Evolutionary conservation across 352 stramenopile genomes (phyloP), one percentile per base, ranked within the genome.

Genomic region (Phytopythium delawarense): DNA sequence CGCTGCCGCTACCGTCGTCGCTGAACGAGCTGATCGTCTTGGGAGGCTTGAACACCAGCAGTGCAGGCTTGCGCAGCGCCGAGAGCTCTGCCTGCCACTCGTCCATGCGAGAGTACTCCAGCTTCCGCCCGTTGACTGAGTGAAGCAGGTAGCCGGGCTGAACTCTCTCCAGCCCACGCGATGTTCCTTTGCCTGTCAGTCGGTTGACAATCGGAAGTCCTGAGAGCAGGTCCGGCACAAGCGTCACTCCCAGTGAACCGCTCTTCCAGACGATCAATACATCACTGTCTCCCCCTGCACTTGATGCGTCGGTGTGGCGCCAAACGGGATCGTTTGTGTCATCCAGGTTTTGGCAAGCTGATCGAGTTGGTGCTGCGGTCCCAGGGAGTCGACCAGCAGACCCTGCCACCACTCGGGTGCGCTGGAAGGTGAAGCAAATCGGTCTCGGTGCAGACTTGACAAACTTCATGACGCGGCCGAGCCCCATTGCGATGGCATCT

Each of bases 161-260:
- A 11, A 91, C 49, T 0, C 52, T 59, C 13, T 81, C 72, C 20
- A 91, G 65, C 9, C 75, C 74, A 3, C 42, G 45, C 3, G 77
- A 72, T 0, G 63, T 72, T 0, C 82, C 79, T 60, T 85, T 86
- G n/a, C 79, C 79, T n/a, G 82, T 91, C 53, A 91, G 72, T 16
- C 82, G 79, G 57, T 84, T 84, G 57, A 91, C 78, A 11, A 80
- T n/a, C 15, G 78, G 64, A 37, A 75, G 66, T 1, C 76, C 75
- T 12, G 76, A 79, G 51, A 83, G 78, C 35, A 67, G 55, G 34
- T 88, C 79, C 51, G 87, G 70, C 23, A 78, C 42, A 6, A 91
- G 63, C 18, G 79, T 84, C 37, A 91, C 46, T 0, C 82, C 82
- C 1, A 91, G 63, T 12, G 78, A 67, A 0, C 76, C 79, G 0